A percentile compares a stretch with the other conserved stretches of the same genome.
These are phyloP conservation scores for Talaromyces sp. DNA, from an alignment of 2,329 filamentous ascomycete species.

Conservation along the genomic window DNA sequence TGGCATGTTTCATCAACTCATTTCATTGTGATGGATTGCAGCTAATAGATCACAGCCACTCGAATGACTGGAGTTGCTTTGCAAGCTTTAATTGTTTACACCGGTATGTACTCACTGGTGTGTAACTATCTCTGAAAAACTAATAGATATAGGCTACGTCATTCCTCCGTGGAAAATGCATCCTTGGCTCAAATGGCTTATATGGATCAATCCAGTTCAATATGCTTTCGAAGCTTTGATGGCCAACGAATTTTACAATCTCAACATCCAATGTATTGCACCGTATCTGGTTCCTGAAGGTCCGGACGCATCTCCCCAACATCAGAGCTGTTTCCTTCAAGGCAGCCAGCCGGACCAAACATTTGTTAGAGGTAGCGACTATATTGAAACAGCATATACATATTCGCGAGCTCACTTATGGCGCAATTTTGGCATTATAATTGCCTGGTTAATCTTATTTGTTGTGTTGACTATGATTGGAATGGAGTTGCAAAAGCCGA, in stretches of 20 bases:
- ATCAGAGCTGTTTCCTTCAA: constrained; percentile 57
- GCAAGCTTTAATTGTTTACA: constrained; percentile 55
- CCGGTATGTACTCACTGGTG: constrained; percentile 27
- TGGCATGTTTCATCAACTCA: constrained; percentile 27
- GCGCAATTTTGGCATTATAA: constrained; percentile 75
- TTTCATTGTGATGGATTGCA: neutral
- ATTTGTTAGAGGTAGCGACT: constrained; percentile 51
- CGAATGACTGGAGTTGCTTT: constrained; percentile 47
- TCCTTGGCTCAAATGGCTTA: constrained; percentile 60
- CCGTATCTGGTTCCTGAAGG: constrained; percentile 54
- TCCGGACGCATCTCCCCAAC: constrained; percentile 41
- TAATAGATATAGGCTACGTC: constrained; percentile 49
- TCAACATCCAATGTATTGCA: constrained; percentile 51
- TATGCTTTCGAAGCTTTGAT: constrained; percentile 66
- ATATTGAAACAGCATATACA: constrained; percentile 51
- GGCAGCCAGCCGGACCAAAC: constrained; percentile 52
- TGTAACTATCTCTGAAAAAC: neutral
- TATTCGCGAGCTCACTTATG: constrained; percentile 57
- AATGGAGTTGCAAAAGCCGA: constrained; percentile 72
- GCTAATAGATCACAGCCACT: constrained; percentile 31
- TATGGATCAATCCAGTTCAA: constrained; percentile 62
- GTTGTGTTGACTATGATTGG: constrained; percentile 69
- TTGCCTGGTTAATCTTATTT: constrained; percentile 70
- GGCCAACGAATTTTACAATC: constrained; percentile 63
- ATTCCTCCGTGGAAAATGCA: constrained; percentile 59